A percentile compares a stretch with the other conserved stretches of the same genome.
Evolutionary conservation across 106 monocot species (phyloP).

Genomic region (Dactylorhiza incarnata): DNA sequence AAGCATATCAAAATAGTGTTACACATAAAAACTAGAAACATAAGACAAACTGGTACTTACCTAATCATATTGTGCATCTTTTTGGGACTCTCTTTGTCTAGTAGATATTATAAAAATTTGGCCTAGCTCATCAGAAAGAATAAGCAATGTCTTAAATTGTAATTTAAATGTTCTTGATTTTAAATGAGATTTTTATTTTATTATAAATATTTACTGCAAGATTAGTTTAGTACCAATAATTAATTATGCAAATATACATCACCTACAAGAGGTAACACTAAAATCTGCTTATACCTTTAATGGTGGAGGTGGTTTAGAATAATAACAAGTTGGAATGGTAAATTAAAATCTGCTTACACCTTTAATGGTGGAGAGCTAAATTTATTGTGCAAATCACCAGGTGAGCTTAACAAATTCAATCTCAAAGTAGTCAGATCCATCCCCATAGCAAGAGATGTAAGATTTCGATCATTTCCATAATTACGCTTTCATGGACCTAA

Average conservation of each 20-base stretch:
- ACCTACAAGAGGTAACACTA: background rate
- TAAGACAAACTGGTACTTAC: slow-evolving; percentile 16
- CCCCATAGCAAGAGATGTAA: slow-evolving; percentile 80
- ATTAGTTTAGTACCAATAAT: slow-evolving; percentile 6
- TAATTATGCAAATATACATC: background rate
- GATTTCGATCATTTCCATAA: slow-evolving; percentile 65
- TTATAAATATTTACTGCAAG: too few species aligned
- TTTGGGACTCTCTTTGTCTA: slow-evolving; percentile 91
- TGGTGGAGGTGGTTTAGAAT: slow-evolving; percentile 46
- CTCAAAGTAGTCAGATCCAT: slow-evolving; percentile 86
- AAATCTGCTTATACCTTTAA: slow-evolving; percentile 32
- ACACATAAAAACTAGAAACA: slow-evolving; percentile 1
- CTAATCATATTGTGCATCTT: slow-evolving; percentile 98
- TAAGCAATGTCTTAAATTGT: too few species aligned
- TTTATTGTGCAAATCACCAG: slow-evolving; percentile 74
- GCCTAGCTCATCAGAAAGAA: slow-evolving; percentile 97
- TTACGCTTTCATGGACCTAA: slow-evolving; percentile 56
- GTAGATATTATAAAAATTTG: slow-evolving; percentile 92
- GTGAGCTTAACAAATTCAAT: slow-evolving; percentile 60
- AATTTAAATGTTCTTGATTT: too few species aligned
- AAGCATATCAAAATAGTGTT: background rate
- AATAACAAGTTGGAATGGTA: slow-evolving; percentile 69
- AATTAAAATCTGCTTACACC: slow-evolving; percentile 69
- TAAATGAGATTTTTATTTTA: too few species aligned
- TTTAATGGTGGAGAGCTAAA: slow-evolving; percentile 88